phyloP scores from a whole-genome alignment of 495 filamentous ascomycete species.

The Penicillium canariense region DNA sequence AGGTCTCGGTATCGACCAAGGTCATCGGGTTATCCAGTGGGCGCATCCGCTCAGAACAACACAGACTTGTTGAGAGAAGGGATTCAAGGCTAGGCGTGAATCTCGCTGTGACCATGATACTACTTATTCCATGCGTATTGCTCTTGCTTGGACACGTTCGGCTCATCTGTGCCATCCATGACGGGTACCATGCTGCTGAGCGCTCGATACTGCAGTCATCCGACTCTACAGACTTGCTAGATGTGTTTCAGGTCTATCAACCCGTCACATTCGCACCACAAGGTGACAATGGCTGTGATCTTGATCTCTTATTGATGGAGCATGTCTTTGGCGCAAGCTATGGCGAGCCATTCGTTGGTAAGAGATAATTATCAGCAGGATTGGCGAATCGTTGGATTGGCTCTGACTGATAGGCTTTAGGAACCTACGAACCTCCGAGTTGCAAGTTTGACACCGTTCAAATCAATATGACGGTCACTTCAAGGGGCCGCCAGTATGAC shows the following conservation, averaged over 20 bases:
- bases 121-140: neutral
- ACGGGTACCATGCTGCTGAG: neutral
- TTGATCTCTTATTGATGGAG: conserved; percentile 58
- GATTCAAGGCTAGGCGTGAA: neutral
- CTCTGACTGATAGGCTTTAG: conserved; percentile 32
- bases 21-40: too few species aligned
- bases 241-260: conserved; percentile 68
- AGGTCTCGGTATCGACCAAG: neutral
- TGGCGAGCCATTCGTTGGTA: conserved; percentile 74
- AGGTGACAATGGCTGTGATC: conserved; percentile 47
- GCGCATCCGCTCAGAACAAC: too few species aligned
- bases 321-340: conserved; percentile 78
- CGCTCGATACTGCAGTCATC: conserved; percentile 1
- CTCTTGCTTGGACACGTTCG: neutral
- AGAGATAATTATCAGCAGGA: conserved; percentile 16
- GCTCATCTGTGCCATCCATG: neutral
- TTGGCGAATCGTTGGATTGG: neutral
- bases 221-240: conserved; percentile 31
- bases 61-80: neutral
- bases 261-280: conserved; percentile 50
- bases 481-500: conserved; percentile 75
- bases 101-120: neutral
- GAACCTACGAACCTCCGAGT: conserved; percentile 62
- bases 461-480: conserved; percentile 80
- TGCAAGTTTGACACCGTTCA: conserved; percentile 76